phyloP scores from a whole-genome alignment of 176 grass and related monocot genomes.

The Zoysia pacifica region DNA sequence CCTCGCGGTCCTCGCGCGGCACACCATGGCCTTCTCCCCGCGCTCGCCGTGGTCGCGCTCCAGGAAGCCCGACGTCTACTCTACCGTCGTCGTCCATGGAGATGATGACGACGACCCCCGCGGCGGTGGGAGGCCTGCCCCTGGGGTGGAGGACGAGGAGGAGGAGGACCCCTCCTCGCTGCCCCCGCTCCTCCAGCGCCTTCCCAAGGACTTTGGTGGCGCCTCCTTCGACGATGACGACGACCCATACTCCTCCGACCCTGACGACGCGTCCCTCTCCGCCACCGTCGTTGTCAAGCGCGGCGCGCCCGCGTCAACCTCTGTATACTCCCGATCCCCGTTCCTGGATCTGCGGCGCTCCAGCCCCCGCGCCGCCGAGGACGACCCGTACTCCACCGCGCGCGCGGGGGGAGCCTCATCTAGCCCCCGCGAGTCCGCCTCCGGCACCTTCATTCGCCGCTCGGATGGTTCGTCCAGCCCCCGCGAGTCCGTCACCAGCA shows the following conservation, averaged over 20 bases:
- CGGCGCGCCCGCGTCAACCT: constrained; percentile 39
- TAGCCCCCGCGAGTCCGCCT: constrained; percentile 49
- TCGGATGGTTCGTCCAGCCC: constrained; percentile 32
- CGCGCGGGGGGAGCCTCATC: constrained; percentile 38
- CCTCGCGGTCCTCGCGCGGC: constrained; percentile 41
- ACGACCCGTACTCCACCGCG: constrained; percentile 55
- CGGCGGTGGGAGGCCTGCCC: constrained; percentile 2
- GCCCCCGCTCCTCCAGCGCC: constrained; percentile 96
- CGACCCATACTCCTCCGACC: constrained; percentile 56
- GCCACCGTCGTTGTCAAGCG: constrained; percentile 71
- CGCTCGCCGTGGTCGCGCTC: constrained; percentile 64
- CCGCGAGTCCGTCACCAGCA: constrained; percentile 56
- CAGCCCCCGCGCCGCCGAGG: constrained; percentile 49
- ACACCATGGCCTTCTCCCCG: constrained; percentile 77
- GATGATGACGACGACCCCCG: constrained; percentile 41
- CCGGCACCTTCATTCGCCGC: constrained; percentile 53
- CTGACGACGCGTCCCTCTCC: constrained; percentile 50
- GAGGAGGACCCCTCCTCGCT: constrained; percentile 83
- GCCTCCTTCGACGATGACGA: constrained; percentile 86
- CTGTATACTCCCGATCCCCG: constrained; percentile 55
- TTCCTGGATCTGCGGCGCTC: constrained; percentile 71
- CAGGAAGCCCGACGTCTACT: constrained; percentile 72
- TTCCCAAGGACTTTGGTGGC: constrained; percentile 98
- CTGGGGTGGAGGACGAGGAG: constrained; percentile 45
- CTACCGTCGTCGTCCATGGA: constrained; percentile 78